Evolutionary conservation across 2,329 filamentous ascomycete species (phyloP), one percentile per base, ranked within the genome.

Genomic region (Arthroderma uncinatum): DNA sequence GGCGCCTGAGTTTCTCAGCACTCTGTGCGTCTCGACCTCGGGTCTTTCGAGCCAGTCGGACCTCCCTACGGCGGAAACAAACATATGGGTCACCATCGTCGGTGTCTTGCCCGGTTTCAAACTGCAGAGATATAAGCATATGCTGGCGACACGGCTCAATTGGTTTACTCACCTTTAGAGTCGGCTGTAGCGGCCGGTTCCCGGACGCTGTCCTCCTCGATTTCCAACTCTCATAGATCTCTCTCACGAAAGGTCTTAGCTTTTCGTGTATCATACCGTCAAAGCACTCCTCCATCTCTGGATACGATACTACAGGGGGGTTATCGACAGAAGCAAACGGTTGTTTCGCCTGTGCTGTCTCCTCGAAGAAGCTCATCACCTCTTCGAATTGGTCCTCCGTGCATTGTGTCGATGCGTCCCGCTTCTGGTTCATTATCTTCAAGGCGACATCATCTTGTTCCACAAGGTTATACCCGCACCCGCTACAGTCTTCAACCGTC

Each of bases 11-110:
- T 72, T 95, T 96, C 70, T 98, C 93, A 56, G 87, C 89, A 65
- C 92, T 89, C 73, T 95, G 92, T 36, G 89, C 89, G 76, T 98
- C 93, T 67, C 93, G 84, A 64, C 89, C 89, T 67, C 93, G 82
- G 37, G 93, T 98, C 76, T 97, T 98, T 65, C 93, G 87, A 53
- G 90, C 92, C 70, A 95, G 89, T 58, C 93, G 86, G 50, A 95
- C 88, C 73, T 98, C 93, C 62, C 93, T 87, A 64, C 93, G 84
- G 69, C 93, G 84, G 81, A 98, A 98, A 74, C 93, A 98, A 66
- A 98, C 91, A 74, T 95, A 98, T 53, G 93, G 93, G 73, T 98
- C 93, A 65, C 88, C 83, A 69, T 98, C 93, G 71, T 98, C 93
- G 60, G 86, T 94, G 63, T 97, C 92, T 68, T 89, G 87, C 62